Evolutionary conservation across 768 basidiomycete species (phyloP).

Genomic region (Polyporus arcularius): DNA sequence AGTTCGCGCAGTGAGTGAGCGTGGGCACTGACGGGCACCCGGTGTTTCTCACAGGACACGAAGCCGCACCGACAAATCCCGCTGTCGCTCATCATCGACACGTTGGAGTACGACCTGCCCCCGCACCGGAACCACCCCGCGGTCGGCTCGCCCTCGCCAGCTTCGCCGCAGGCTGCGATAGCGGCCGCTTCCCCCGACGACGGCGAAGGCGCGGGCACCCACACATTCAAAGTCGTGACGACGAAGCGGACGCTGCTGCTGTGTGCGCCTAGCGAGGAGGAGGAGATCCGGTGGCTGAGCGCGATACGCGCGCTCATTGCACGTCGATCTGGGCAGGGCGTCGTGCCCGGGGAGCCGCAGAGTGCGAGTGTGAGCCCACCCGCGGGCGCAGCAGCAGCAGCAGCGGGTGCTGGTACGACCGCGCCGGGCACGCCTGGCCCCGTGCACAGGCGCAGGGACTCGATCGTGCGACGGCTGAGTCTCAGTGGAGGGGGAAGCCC

Average conservation of each 20-base stretch:
- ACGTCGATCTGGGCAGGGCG: slow-evolving; percentile 47
- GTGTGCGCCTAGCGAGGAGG: slow-evolving; percentile 95
- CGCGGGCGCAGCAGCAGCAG: neutral
- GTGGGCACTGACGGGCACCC: slow-evolving; percentile 11
- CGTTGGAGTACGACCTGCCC: slow-evolving; percentile 81
- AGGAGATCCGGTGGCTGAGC: slow-evolving; percentile 98
- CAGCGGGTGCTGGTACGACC: slow-evolving; percentile 1
- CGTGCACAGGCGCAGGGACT: slow-evolving; percentile 25
- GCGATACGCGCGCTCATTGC: slow-evolving; percentile 91
- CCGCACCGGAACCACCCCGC: slow-evolving; percentile 40
- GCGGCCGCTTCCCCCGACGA: slow-evolving; percentile 34
- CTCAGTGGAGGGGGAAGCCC: slow-evolving; percentile 25
- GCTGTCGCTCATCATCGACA: slow-evolving; percentile 84
- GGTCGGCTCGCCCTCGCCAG: slow-evolving; percentile 32
- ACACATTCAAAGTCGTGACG: slow-evolving; percentile 95
- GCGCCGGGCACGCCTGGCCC: slow-evolving; percentile 7
- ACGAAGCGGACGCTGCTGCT: slow-evolving; percentile 87
- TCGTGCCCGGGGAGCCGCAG: slow-evolving; percentile 32
- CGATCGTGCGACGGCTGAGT: slow-evolving; percentile 33
- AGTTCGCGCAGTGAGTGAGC: slow-evolving; percentile 2
- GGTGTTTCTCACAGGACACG: slow-evolving; percentile 62
- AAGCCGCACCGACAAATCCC: slow-evolving; percentile 87
- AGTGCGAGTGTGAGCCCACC: slow-evolving; percentile 12
- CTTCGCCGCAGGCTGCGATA: slow-evolving; percentile 36
- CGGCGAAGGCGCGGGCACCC: slow-evolving; percentile 41